Percentiles rank a stretch among this genome's conserved stretches.
Conservation (phyloP, 352 stramenopile genomes). For the Globisporangium rhizosaccharum region DNA sequence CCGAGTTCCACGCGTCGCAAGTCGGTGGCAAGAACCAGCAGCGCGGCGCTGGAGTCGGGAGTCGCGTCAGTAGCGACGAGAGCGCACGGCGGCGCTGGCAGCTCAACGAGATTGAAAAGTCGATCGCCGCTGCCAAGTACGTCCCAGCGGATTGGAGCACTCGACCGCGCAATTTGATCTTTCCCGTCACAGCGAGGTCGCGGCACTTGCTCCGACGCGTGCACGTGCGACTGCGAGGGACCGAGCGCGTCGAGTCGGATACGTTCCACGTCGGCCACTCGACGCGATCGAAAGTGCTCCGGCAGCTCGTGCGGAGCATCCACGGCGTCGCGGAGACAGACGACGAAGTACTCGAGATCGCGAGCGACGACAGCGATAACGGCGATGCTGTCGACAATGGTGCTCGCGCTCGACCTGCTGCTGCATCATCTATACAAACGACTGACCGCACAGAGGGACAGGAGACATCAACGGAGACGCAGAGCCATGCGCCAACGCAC, state of each 20-base stretch:
- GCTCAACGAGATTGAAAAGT: constrained; percentile 58
- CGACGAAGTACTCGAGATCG: constrained; percentile 8
- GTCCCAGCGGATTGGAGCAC: constrained; percentile 30
- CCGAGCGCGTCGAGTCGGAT: constrained; percentile 14
- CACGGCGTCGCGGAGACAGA: constrained; percentile 33
- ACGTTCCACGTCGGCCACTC: constrained; percentile 34
- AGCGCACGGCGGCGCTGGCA: constrained; percentile 31
- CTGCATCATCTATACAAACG: background rate
- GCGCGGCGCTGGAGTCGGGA: background rate
- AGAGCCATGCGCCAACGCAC: background rate
- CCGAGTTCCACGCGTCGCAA: constrained; percentile 72
- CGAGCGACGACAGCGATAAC: background rate
- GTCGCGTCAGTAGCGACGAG: background rate
- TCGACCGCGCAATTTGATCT: constrained; percentile 27
- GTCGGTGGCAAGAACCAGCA: constrained; percentile 50
- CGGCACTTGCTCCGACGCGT: constrained; percentile 33
- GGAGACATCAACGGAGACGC: background rate
- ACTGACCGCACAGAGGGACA: background rate
- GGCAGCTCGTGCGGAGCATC: constrained; percentile 43
- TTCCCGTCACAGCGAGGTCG: constrained; percentile 35
- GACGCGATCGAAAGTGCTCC: constrained; percentile 35
- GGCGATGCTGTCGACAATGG: background rate
- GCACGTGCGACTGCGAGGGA: constrained; percentile 2
- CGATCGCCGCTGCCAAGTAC: constrained; percentile 43
- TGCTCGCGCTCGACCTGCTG: background rate